Base-by-base conservation (phyloP, 2,329 filamentous ascomycete genomes). In the Sarocladiaceae sp. region DNA sequence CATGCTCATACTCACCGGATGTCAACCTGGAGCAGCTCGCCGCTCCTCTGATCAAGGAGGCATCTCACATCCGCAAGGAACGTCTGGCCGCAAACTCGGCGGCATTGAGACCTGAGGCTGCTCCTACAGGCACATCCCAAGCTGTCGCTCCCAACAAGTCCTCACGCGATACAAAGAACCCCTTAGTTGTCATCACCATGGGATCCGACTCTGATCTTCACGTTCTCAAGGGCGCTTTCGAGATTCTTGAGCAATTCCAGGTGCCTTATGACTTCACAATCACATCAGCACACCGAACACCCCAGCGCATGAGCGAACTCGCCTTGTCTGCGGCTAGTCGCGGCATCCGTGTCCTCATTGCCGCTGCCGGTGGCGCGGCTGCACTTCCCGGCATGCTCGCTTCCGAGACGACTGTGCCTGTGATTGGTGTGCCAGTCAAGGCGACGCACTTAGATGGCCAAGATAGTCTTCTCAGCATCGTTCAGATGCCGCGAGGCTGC, bases 241-340 rank as follows among this genome's bases (percentile, higher is more conserved):
- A 87, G 53, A 77, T 90, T 29, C 77, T 92, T 3, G 73, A 79
- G 52, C 75, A 80, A n/a, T 87, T 93, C 55, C 64, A 73, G n/a
- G 86, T 94, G 11, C 84, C 87, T 0, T 88, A 83, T 70, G 81
- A 86, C 6, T 77, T 83, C 15, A 83, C 82, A 61, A 92, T 94
- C 63, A 92, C 88, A 0, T 92, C 88, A 2, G 90, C 90, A 0
- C 88, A 92, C 67, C 78, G 88, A 29, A 92, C 87, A 2, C 86
- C 87, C 3, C 71, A 78, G 39, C 79, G 78, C 58, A 91, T 92
- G 86, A 79, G 78, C 46, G 71, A 83, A 53, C 81, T 89, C 46
- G 86, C 86, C 7, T 77, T 75, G 23, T 74, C 76, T 13, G 87
- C 87, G 13, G 79, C 82, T 0, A 76, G 72, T 2, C 78, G 81